Evolutionary conservation across 1,284 basidiomycete genomes (phyloP).

Genomic region (Trametes pubescens): DNA sequence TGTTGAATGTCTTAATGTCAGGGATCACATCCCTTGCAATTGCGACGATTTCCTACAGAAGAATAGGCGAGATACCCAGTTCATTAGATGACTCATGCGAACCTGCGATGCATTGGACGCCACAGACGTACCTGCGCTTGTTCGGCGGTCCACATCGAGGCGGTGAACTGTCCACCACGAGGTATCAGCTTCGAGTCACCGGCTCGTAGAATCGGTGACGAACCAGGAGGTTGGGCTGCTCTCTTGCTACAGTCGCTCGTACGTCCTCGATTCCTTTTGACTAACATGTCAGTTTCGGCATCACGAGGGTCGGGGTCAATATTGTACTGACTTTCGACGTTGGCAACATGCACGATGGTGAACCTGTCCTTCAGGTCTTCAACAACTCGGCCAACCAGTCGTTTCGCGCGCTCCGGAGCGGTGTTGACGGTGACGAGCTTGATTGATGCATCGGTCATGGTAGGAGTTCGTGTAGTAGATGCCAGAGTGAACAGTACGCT

Average conservation of each 20-base stretch:
- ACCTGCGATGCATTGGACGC: background rate
- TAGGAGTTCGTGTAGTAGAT: background rate
- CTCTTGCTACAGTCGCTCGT: slow-evolving; percentile 25
- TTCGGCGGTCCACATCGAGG: slow-evolving; percentile 38
- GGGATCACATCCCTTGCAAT: slow-evolving; percentile 32
- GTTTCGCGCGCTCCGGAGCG: slow-evolving; percentile 36
- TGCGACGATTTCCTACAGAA: slow-evolving; percentile 30
- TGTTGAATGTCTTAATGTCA: slow-evolving; percentile 35
- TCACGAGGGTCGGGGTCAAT: background rate
- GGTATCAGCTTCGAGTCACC: background rate
- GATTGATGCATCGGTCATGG: slow-evolving; percentile 12
- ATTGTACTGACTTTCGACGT: slow-evolving; percentile 33
- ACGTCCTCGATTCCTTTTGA: slow-evolving; percentile 34
- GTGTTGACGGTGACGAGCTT: slow-evolving; percentile 38
- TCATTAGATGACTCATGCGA: background rate
- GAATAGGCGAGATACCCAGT: background rate
- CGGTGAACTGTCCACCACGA: slow-evolving; percentile 28
- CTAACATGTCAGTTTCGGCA: background rate
- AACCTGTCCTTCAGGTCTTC: slow-evolving; percentile 36
- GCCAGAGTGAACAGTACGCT: background rate
- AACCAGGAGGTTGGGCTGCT: slow-evolving; percentile 34
- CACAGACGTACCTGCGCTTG: slow-evolving; percentile 28
- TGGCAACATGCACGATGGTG: slow-evolving; percentile 32
- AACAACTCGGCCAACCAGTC: slow-evolving; percentile 34
- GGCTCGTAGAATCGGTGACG: background rate